phyloP scores from a whole-genome alignment of 345 rosid genomes.

The Erucastrum elatum region DNA sequence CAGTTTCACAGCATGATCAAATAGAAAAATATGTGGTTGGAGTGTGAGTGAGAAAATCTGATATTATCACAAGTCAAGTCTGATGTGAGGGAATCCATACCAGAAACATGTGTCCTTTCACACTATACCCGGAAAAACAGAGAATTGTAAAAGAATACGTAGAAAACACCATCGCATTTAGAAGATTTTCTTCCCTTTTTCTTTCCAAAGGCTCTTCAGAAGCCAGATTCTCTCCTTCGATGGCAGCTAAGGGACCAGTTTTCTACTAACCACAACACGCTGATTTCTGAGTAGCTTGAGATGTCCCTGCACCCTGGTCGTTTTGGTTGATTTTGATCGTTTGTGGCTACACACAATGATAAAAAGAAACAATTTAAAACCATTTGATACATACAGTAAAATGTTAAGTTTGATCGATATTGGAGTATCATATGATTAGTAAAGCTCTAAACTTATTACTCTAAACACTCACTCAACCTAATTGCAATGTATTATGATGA shows the following conservation, averaged over 20 bases:
- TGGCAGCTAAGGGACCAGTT: background rate
- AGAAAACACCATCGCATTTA: constrained; percentile 23
- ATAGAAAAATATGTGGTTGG: background rate
- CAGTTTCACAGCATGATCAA: constrained; percentile 1
- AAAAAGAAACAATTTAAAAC: background rate
- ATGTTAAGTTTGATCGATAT: background rate
- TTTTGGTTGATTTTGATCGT: constrained; percentile 75
- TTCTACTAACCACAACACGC: constrained; percentile 72
- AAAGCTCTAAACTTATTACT: background rate
- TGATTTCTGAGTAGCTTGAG: constrained; percentile 69
- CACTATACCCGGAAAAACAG: constrained; percentile 20
- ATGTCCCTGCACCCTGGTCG: constrained; percentile 59
- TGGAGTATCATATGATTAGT: background rate
- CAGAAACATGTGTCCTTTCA: constrained; percentile 7
- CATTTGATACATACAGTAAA: background rate
- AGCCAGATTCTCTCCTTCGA: constrained; percentile 18
- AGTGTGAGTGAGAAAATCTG: constrained; percentile 8
- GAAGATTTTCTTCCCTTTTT: background rate
- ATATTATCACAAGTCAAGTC: constrained; percentile 15
- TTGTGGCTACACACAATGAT: constrained; percentile 51
- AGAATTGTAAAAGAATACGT: constrained; percentile 8
- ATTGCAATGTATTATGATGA: constrained; percentile 7
- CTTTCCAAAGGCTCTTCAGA: constrained; percentile 16
- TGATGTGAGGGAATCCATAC: constrained; percentile 28
- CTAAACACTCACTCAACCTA: background rate